These are phyloP conservation scores for Angomonas deanei DNA, from an alignment of 208 protist genomes.

Conservation along the genomic window DNA sequence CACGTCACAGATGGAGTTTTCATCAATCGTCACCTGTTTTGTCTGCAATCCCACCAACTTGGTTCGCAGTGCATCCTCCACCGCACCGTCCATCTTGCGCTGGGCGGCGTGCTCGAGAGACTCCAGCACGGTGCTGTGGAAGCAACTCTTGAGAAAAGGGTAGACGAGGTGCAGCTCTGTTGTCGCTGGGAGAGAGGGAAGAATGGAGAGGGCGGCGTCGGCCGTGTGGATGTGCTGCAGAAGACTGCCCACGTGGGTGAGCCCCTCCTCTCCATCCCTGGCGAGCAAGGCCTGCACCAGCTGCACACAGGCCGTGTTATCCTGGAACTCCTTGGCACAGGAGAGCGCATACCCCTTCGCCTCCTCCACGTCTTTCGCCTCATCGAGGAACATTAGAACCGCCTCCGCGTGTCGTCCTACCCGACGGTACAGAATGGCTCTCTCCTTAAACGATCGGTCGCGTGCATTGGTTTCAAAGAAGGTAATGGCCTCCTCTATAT, in stretches of 20 bases:
- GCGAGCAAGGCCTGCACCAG: slow-evolving; percentile 30
- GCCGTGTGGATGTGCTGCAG: neutral
- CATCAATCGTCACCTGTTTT: slow-evolving; percentile 17
- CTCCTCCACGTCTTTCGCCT: slow-evolving; percentile 26
- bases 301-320: slow-evolving; percentile 34
- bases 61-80: slow-evolving; percentile 16
- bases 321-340: slow-evolving; percentile 26
- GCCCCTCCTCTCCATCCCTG: neutral
- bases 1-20: slow-evolving; percentile 42
- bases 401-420: slow-evolving; percentile 43
- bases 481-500: slow-evolving; percentile 43
- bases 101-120: neutral
- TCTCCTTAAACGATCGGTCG: slow-evolving; percentile 23
- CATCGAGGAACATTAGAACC: slow-evolving; percentile 55
- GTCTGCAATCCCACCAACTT: slow-evolving; percentile 13
- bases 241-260: neutral
- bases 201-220: neutral
- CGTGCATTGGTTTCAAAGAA: too few relatives aligned
- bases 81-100: neutral
- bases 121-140: neutral
- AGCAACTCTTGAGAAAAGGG: neutral
- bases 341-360: slow-evolving; percentile 46
- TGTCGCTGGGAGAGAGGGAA: neutral
- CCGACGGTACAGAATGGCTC: slow-evolving; percentile 55
- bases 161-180: neutral